phyloP scores from a whole-genome alignment of 495 filamentous ascomycete genomes.

The Penicillium fimorum region DNA sequence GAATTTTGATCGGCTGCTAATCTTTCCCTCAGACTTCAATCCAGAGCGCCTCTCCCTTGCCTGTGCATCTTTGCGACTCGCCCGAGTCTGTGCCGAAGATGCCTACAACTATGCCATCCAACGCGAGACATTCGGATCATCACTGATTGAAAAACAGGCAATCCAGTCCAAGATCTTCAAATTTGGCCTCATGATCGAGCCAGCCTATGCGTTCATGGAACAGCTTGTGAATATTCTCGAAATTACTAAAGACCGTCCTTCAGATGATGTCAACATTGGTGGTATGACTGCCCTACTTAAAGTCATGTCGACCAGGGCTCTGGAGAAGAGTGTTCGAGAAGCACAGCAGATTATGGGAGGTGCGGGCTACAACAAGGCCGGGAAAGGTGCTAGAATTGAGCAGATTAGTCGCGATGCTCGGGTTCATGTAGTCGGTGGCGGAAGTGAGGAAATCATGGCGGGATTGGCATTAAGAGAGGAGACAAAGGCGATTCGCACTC shows the following conservation, averaged over 20 bases:
- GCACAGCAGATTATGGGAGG: slow-evolving; percentile 63
- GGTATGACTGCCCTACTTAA: slow-evolving; percentile 51
- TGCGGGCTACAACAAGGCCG: slow-evolving; percentile 53
- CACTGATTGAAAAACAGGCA: slow-evolving; percentile 44
- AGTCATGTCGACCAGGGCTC: slow-evolving; percentile 52
- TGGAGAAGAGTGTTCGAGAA: slow-evolving; percentile 58
- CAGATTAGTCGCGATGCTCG: slow-evolving; percentile 57
- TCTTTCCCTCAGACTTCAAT: slow-evolving; percentile 40
- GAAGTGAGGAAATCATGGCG: slow-evolving; percentile 57
- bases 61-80: slow-evolving; percentile 42
- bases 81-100: slow-evolving; percentile 48
- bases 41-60: slow-evolving; percentile 46
- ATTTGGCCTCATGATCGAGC: slow-evolving; percentile 50
- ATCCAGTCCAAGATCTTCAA: slow-evolving; percentile 51
- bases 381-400: slow-evolving; percentile 51
- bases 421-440: slow-evolving; percentile 58
- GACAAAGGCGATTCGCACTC: slow-evolving; percentile 37
- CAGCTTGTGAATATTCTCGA: slow-evolving; percentile 48
- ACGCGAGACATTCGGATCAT: slow-evolving; percentile 49
- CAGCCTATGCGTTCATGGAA: slow-evolving; percentile 49
- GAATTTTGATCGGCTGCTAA: not conserved
- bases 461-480: slow-evolving; percentile 51
- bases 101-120: slow-evolving; percentile 49
- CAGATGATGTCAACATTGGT: slow-evolving; percentile 44
- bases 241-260: slow-evolving; percentile 34